phyloP scores from a whole-genome alignment of 208 protist species.

The Porcisia deanei region DNA sequence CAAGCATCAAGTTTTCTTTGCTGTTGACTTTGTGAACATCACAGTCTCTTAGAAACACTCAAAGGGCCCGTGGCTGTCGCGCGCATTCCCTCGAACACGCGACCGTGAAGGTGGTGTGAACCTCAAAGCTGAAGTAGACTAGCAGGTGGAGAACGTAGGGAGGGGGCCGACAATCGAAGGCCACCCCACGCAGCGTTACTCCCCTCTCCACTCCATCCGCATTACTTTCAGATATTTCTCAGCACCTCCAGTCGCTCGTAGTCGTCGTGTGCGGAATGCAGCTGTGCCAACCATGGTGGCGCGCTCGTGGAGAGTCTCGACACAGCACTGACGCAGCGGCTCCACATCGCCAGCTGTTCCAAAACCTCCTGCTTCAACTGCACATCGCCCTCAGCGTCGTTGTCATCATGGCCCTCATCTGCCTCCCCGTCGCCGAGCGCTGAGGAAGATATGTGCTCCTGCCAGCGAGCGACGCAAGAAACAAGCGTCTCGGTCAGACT shows the following conservation, averaged over 20 bases:
- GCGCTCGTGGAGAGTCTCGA: slow-evolving; percentile 14
- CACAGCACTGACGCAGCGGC: slow-evolving; percentile 22
- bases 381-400: slow-evolving; percentile 14
- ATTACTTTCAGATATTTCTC: slow-evolving; percentile 17
- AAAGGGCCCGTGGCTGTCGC: neutral
- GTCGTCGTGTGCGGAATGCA: slow-evolving; percentile 47
- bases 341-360: slow-evolving; percentile 41
- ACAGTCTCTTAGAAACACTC: neutral
- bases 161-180: neutral
- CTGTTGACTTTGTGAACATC: neutral
- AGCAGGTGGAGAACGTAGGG: neutral
- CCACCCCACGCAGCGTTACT: neutral
- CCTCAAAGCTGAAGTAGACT: neutral
- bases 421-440: slow-evolving; percentile 15
- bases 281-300: slow-evolving; percentile 33
- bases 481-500: slow-evolving; percentile 29
- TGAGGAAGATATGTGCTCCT: slow-evolving; percentile 19
- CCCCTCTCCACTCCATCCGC: neutral
- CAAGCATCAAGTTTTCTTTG: neutral
- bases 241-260: slow-evolving; percentile 53
- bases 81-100: neutral
- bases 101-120: neutral
- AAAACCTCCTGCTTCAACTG: slow-evolving; percentile 23
- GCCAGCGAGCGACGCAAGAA: slow-evolving; percentile 32
- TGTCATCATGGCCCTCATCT: neutral